Evolutionary conservation across 306 rosid genomes (phyloP).

Genomic region (Malus sylvestris): DNA sequence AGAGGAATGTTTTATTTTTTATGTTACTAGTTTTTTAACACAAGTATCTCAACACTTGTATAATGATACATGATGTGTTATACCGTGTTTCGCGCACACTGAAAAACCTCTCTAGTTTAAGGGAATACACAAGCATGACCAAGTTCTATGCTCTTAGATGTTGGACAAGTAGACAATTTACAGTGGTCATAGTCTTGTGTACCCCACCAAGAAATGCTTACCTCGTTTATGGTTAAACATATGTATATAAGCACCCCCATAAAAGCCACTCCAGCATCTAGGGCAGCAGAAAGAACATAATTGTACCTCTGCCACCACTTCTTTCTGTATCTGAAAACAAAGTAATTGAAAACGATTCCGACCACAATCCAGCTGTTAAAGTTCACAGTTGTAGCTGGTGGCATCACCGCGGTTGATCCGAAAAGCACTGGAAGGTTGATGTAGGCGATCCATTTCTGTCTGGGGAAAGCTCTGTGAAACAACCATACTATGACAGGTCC

Average conservation of each 20-base stretch:
- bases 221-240: conserved; percentile 10
- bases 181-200: conserved; percentile 38
- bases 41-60: too few relatives aligned
- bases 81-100: fast-evolving
- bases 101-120: neutral
- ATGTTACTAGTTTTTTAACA: too few relatives aligned
- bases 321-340: conserved; percentile 23
- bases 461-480: conserved; percentile 19
- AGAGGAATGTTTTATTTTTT: too few relatives aligned
- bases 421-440: conserved; percentile 35
- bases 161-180: conserved; percentile 44
- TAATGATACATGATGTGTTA: too few relatives aligned
- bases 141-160: neutral
- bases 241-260: conserved; percentile 47
- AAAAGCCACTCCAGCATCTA: conserved; percentile 41
- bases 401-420: conserved; percentile 26
- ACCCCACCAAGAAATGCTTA: conserved; percentile 47
- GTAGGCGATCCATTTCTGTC: conserved; percentile 14
- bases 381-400: conserved; percentile 30
- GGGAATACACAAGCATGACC: conserved; percentile 1
- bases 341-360: conserved; percentile 26
- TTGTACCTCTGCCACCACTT: conserved; percentile 34
- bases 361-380: conserved; percentile 26
- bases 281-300: conserved; percentile 35
- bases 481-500: conserved; percentile 20